A percentile compares a stretch with the other conserved stretches of the same genome.
phyloP scores from a whole-genome alignment of 2,329 filamentous ascomycete genomes.

The Fusarium torreyae region DNA sequence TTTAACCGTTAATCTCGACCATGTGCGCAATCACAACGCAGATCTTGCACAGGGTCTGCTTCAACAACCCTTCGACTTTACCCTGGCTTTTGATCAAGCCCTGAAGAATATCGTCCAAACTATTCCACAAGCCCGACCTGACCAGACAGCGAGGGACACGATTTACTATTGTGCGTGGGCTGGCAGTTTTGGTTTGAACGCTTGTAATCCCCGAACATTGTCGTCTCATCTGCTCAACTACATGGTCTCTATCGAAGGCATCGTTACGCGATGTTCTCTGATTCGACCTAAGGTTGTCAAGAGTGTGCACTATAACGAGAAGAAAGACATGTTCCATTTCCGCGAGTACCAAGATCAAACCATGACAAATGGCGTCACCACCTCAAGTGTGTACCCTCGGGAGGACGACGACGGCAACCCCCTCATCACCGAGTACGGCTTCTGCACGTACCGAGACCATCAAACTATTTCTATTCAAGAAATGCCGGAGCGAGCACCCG shows the following conservation, averaged over 20 bases:
- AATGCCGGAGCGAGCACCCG: conserved; percentile 97
- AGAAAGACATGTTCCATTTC: conserved; percentile 87
- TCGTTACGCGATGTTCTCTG: conserved; percentile 95
- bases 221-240: conserved; percentile 92
- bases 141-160: conserved; percentile 83
- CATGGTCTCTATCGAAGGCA: conserved; percentile 98
- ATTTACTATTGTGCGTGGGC: conserved; percentile 98
- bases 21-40: conserved; percentile 88
- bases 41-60: conserved; percentile 86
- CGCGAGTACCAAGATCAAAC: conserved; percentile 96
- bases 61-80: conserved; percentile 88
- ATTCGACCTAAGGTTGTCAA: conserved; percentile 98
- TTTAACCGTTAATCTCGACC: conserved; percentile 84
- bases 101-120: conserved; percentile 90
- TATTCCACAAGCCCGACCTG: conserved; percentile 80
- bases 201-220: conserved; percentile 94
- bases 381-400: conserved; percentile 92
- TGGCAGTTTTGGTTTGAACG: conserved; percentile 94
- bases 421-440: conserved; percentile 94
- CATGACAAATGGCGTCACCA: conserved; percentile 93
- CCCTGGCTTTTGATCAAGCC: conserved; percentile 89
- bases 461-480: conserved; percentile 99
- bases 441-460: conserved; percentile 95
- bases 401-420: conserved; percentile 95
- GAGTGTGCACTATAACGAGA: conserved; percentile 96